phyloP scores from a whole-genome alignment of 1,139 yeast species.

The Saccharomyces hybrid region DNA sequence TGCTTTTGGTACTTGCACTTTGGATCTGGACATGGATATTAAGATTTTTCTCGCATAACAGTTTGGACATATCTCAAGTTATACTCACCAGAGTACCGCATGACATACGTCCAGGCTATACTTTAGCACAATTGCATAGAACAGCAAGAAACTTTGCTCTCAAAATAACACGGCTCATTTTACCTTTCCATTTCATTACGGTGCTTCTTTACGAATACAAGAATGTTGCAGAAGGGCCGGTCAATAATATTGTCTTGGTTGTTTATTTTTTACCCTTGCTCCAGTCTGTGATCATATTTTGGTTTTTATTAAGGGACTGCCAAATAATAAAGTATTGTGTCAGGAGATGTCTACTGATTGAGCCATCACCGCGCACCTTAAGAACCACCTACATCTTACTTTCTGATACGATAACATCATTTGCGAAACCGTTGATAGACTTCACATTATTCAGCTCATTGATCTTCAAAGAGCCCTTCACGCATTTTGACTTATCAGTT shows the following conservation, averaged over 20 bases:
- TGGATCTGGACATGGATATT: constrained; percentile 46
- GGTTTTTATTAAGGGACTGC: constrained; percentile 23
- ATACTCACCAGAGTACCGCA: constrained; percentile 31
- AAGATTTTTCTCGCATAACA: constrained; percentile 29
- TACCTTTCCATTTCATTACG: constrained; percentile 11
- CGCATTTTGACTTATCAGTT: constrained; percentile 34
- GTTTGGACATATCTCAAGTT: constrained; percentile 38
- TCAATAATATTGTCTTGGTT: constrained; percentile 3
- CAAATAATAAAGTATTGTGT: constrained; percentile 39
- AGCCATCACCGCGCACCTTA: constrained; percentile 48
- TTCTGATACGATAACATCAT: constrained; percentile 77
- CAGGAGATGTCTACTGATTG: constrained; percentile 45
- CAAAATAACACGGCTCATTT: constrained; percentile 25
- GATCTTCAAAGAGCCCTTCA: constrained; percentile 17
- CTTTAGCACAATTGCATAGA: constrained; percentile 20
- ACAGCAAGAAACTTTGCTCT: constrained; percentile 22
- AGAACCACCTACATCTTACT: constrained; percentile 76
- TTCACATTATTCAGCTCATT: constrained; percentile 43
- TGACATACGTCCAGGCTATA: constrained; percentile 23
- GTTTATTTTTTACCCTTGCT: constrained; percentile 33
- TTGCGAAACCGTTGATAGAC: constrained; percentile 68
- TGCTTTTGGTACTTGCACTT: constrained; percentile 39
- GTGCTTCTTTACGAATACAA: constrained; percentile 9
- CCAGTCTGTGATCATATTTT: constrained; percentile 28
- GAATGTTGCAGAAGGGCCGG: constrained; percentile 14